These are phyloP conservation scores for Aspergillus vadensis DNA, from an alignment of 2,329 filamentous ascomycete genomes.

Conservation along the genomic window DNA sequence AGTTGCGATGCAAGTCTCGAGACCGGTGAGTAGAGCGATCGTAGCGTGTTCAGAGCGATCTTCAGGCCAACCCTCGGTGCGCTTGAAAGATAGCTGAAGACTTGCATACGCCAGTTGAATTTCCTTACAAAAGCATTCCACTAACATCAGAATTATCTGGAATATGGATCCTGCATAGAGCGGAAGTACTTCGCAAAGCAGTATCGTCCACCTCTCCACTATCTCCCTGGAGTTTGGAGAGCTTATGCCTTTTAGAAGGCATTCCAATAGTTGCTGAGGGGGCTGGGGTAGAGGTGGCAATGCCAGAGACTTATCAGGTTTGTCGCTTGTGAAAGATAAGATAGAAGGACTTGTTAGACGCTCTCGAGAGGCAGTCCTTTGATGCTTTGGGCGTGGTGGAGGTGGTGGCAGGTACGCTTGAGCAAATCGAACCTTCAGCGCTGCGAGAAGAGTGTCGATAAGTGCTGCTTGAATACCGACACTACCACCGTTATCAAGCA, in stretches of 20 bases:
- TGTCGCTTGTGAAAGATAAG: slow-evolving; percentile 50
- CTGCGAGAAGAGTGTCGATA: slow-evolving; percentile 74
- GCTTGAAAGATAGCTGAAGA: slow-evolving; percentile 58
- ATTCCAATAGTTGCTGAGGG: slow-evolving; percentile 73
- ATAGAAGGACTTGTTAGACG: slow-evolving; percentile 44
- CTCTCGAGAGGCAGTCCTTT: slow-evolving; percentile 43
- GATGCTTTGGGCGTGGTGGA: slow-evolving; percentile 34
- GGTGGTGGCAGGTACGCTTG: slow-evolving; percentile 39
- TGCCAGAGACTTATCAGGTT: slow-evolving; percentile 40
- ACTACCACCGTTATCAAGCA: slow-evolving; percentile 61
- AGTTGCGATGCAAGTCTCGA: slow-evolving; percentile 85
- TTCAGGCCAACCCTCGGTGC: slow-evolving; percentile 39
- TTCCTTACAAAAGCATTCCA: slow-evolving; percentile 83
- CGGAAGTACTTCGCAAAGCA: slow-evolving; percentile 80
- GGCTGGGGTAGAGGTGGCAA: slow-evolving; percentile 41
- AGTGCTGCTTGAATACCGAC: slow-evolving; percentile 74
- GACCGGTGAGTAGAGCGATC: slow-evolving; percentile 84
- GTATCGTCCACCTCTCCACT: slow-evolving; percentile 87
- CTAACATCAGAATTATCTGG: slow-evolving; percentile 84
- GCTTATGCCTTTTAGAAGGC: slow-evolving; percentile 77
- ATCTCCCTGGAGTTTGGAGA: slow-evolving; percentile 72
- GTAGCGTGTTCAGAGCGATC: slow-evolving; percentile 60
- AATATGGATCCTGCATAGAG: slow-evolving; percentile 84
- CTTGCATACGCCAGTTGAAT: slow-evolving; percentile 71
- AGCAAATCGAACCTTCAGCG: slow-evolving; percentile 63